Evolutionary conservation across 768 basidiomycete species (phyloP).

Genomic region (Coprinopsis cinerea): DNA sequence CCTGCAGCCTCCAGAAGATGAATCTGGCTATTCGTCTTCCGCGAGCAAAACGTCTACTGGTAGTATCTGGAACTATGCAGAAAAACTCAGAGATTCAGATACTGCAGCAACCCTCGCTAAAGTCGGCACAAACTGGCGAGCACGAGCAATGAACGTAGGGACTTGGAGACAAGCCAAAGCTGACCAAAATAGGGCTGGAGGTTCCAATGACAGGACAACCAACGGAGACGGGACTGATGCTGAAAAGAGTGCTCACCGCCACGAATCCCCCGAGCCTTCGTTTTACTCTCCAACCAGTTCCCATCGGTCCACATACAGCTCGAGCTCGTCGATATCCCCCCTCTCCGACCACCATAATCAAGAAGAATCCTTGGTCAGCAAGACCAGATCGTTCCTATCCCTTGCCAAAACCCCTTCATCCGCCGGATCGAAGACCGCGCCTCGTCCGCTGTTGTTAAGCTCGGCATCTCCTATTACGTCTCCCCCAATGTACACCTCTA

Average conservation of each 20-base stretch:
- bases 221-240: slow-evolving; percentile 5
- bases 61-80: slow-evolving; percentile 64
- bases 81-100: slow-evolving; percentile 69
- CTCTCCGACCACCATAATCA: neutral
- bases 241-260: neutral
- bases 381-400: slow-evolving; percentile 23
- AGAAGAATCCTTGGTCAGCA: slow-evolving; percentile 6
- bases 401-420: slow-evolving; percentile 26
- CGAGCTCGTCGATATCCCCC: slow-evolving; percentile 4
- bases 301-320: slow-evolving; percentile 1
- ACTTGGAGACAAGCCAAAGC: slow-evolving; percentile 31
- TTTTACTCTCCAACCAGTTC: neutral
- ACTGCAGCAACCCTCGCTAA: slow-evolving; percentile 65
- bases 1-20: slow-evolving; percentile 1
- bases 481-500: slow-evolving; percentile 17
- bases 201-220: slow-evolving; percentile 5
- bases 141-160: slow-evolving; percentile 41
- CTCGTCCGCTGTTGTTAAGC: slow-evolving; percentile 61
- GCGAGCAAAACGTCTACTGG: slow-evolving; percentile 22
- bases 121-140: slow-evolving; percentile 71
- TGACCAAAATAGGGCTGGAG: neutral
- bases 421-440: slow-evolving; percentile 42
- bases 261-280: neutral
- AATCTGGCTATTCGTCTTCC: slow-evolving; percentile 8
- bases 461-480: slow-evolving; percentile 42